Evolutionary conservation across 495 filamentous ascomycete genomes (phyloP), one percentile per base, ranked within the genome.

Genomic region (Annulohypoxylon bovei): DNA sequence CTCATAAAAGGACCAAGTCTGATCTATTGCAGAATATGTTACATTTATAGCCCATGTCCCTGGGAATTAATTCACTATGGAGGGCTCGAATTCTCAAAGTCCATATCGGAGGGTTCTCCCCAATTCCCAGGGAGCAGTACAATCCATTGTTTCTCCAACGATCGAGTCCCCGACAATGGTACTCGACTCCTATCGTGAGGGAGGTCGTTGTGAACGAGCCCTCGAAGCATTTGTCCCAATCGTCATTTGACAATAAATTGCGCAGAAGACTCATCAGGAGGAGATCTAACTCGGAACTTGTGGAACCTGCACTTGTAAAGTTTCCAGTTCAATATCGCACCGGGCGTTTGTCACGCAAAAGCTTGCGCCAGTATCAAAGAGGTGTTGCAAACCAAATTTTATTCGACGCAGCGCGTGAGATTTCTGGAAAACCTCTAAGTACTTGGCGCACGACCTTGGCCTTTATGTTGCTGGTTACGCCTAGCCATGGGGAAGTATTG

Each of bases 21-120:
- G 6, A 63, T 12, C 39, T n/a, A 62, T 59, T 59, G 33, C 44
- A 50, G 40, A 65, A 22, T 35, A 81, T 81, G 77, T 61, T 42
- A 58, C 47, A 42, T 22, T 70, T 66, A 74, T 81, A 82, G 78
- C 76, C 64, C 66, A 83, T 83, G 81, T 82, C 80, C 77, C 76
- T 77, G 77, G 81, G 77, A 69, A 69, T 80, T 75, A 76, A 58
- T 37, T 75, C 71, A 27, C 52, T 76, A 69, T 77, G 76, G 78
- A 78, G 77, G 71, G 78, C 74, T 72, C 70, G 62, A 70, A 57
- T 62, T 67, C 68, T 56, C 52, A 42, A 58, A 49, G 23, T 33
- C 57, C 69, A 49, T 63, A 59, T 65, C 53, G 62, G 60, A 50
- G 56, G 69, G 63, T 69, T 79, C 77, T 79, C 76, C 57, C 60